Evolutionary conservation across 495 filamentous ascomycete genomes (phyloP).

Genomic region (Patellaria atrata): DNA sequence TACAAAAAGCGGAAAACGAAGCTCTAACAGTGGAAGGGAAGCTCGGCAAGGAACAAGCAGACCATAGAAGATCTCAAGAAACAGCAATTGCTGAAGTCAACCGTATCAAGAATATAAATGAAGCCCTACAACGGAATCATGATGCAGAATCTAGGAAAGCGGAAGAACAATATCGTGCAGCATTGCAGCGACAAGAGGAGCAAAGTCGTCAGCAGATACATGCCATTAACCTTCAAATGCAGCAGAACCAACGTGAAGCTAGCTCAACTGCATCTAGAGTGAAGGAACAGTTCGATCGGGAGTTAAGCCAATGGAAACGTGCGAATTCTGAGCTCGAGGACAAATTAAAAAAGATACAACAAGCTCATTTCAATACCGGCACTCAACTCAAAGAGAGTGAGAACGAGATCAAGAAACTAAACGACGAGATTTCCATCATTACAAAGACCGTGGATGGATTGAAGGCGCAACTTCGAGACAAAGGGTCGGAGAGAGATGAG

Average conservation of each 20-base stretch:
- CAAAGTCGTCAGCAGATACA: slow-evolving; percentile 27
- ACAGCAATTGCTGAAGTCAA: slow-evolving; percentile 46
- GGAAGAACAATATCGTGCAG: slow-evolving; percentile 16
- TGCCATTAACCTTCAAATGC: slow-evolving; percentile 16
- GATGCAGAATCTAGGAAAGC: slow-evolving; percentile 36
- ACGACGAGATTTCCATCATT: slow-evolving; percentile 12
- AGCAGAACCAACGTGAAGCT: slow-evolving; percentile 8
- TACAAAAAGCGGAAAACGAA: slow-evolving; percentile 55
- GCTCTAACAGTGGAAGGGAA: slow-evolving; percentile 51
- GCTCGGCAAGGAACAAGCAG: slow-evolving; percentile 62
- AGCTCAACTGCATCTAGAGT: no score
- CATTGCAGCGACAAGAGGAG: slow-evolving; percentile 31
- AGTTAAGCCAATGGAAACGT: no score
- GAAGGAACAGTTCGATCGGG: no score
- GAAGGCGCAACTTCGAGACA: slow-evolving; percentile 5
- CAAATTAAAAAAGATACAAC: no score
- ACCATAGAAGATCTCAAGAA: slow-evolving; percentile 61
- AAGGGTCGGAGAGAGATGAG: slow-evolving; percentile 6
- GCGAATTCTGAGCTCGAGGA: no score
- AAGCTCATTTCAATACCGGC: no score
- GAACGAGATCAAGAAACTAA: slow-evolving; percentile 8
- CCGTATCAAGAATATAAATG: slow-evolving; percentile 52
- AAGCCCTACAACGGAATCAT: slow-evolving; percentile 56
- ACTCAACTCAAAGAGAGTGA: slow-evolving; percentile 6
- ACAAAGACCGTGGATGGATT: no score